Percentiles rank a stretch among this genome's conserved stretches.
Conservation (phyloP, 2,329 filamentous ascomycete species). For the Arachnomyces sp. region DNA sequence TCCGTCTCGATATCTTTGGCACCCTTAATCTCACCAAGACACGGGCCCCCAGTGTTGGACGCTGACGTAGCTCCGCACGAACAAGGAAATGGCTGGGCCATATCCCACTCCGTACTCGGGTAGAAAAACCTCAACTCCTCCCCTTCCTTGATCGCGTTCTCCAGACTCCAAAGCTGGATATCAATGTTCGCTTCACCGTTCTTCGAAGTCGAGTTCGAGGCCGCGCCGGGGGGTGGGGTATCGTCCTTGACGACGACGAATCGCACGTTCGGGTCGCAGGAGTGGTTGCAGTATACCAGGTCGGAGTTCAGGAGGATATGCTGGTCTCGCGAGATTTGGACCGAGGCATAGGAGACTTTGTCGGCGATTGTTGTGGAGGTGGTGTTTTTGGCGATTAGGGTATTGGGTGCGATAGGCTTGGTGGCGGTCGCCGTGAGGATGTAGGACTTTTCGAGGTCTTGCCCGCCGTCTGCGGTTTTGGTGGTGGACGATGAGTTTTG, state of each 20-base stretch:
- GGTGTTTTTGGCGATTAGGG: conserved; percentile 56
- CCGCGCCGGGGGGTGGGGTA: conserved; percentile 32
- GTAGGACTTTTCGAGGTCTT: conserved; percentile 28
- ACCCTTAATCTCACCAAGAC: conserved; percentile 55
- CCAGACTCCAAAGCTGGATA: conserved; percentile 15
- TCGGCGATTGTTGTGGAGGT: conserved; percentile 36
- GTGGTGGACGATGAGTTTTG: conserved; percentile 27
- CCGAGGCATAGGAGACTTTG: conserved; percentile 51
- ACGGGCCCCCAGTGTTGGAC: conserved; percentile 27
- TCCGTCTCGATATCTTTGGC: conserved; percentile 50
- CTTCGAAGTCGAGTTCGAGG: too few relatives aligned
- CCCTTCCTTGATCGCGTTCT: conserved; percentile 18
- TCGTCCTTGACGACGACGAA: conserved; percentile 52
- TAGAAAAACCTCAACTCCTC: conserved; percentile 57
- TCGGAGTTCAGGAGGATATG: conserved; percentile 60
- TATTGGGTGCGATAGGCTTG: conserved; percentile 51
- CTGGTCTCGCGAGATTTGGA: conserved; percentile 48
- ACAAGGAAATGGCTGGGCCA: conserved; percentile 64
- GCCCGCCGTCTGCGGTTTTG: conserved; percentile 29
- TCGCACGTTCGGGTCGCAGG: conserved; percentile 57
- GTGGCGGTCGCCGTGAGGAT: conserved; percentile 53
- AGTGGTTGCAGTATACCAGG: conserved; percentile 60
- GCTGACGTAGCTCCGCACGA: conserved; percentile 42
- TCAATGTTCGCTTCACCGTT: conserved; percentile 36
- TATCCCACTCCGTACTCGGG: conserved; percentile 64